Conservation (phyloP, 176 grass and related monocot species). For the Tillandsia leiboldiana region DNA sequence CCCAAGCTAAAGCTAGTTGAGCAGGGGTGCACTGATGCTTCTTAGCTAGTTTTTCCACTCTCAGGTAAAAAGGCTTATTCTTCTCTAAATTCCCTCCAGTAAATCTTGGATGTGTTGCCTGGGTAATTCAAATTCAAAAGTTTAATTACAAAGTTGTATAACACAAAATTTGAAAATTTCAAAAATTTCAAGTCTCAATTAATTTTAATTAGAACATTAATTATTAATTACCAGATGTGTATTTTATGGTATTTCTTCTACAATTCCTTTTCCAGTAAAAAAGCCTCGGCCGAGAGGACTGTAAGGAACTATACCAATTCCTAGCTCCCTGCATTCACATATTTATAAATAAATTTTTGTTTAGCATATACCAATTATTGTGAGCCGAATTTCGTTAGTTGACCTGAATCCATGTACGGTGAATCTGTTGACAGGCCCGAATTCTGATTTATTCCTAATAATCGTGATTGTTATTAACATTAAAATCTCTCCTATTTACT, state of each 20-base stretch:
- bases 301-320: constrained; percentile 83
- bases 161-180: neutral
- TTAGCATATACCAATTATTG: neutral
- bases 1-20: constrained; percentile 63
- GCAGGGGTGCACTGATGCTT: constrained; percentile 51
- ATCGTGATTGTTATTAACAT: too few species aligned
- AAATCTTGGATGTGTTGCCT: constrained; percentile 55
- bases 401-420: too few species aligned
- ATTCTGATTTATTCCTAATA: too few species aligned
- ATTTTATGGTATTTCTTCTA: constrained; percentile 36
- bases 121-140: constrained; percentile 10
- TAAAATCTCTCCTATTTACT: too few species aligned
- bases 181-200: too few species aligned
- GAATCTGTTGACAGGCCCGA: too few species aligned
- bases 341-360: neutral
- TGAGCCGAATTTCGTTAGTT: too few species aligned
- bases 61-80: constrained; percentile 52
- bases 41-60: constrained; percentile 35
- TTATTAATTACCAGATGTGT: constrained; percentile 39
- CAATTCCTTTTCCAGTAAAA: constrained; percentile 56
- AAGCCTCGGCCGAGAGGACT: constrained; percentile 72
- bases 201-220: too few species aligned
- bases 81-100: constrained; percentile 62
- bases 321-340: constrained; percentile 40
- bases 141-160: constrained; percentile 9